A percentile compares a stretch with the other conserved stretches of the same genome.
phyloP scores from a whole-genome alignment of 495 filamentous ascomycete species.

The Hamigera avellanea region DNA sequence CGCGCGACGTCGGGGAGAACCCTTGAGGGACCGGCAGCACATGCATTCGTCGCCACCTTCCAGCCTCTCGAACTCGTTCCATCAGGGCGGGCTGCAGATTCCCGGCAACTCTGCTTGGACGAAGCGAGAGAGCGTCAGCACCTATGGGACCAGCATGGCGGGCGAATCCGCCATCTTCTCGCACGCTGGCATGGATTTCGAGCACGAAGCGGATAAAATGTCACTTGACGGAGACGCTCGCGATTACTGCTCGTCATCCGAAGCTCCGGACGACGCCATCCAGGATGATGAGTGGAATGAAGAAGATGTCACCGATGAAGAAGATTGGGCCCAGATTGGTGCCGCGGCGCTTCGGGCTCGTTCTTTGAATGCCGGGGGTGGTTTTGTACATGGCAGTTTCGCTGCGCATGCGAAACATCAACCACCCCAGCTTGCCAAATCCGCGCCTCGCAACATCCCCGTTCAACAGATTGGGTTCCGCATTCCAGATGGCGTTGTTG shows the following conservation, averaged over 20 bases:
- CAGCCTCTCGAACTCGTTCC: conserved; percentile 39
- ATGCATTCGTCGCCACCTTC: conserved; percentile 31
- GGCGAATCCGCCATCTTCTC: conserved; percentile 64
- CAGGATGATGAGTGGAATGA: conserved; percentile 54
- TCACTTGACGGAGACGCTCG: conserved; percentile 67
- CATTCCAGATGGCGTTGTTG: conserved; percentile 15
- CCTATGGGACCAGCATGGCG: conserved; percentile 48
- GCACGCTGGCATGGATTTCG: conserved; percentile 52
- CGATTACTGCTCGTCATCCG: conserved; percentile 60
- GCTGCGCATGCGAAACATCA: conserved; percentile 18
- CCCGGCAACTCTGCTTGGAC: conserved; percentile 36
- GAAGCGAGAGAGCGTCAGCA: conserved; percentile 35
- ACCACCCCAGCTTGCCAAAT: conserved; percentile 34
- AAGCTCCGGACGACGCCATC: conserved; percentile 56
- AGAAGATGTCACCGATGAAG: conserved; percentile 87
- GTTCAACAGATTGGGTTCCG: conserved; percentile 24
- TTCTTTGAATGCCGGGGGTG: conserved; percentile 39
- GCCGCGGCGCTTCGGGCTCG: conserved; percentile 70
- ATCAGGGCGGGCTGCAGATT: conserved; percentile 54
- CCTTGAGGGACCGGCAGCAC: conserved; percentile 33
- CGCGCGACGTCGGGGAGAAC: conserved; percentile 60
- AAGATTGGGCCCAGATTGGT: conserved; percentile 90
- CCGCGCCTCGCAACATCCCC: conserved; percentile 24
- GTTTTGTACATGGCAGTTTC: conserved; percentile 18
- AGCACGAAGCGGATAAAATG: conserved; percentile 93